Evolutionary conservation across 352 stramenopile genomes (phyloP).

Genomic region (Thalassiosira sp.): DNA sequence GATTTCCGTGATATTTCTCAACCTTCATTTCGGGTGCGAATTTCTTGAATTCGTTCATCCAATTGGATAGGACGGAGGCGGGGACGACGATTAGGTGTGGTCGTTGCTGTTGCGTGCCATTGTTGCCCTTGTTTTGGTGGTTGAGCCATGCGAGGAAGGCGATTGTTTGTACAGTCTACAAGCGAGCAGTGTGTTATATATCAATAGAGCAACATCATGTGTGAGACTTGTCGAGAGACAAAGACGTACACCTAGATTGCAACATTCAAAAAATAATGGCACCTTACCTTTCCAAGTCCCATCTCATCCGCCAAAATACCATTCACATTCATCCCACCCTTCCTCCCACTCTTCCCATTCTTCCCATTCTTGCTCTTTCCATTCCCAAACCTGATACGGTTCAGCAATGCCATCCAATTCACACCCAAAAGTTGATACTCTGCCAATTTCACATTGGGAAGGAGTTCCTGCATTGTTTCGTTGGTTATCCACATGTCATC

Average conservation of each 20-base stretch:
- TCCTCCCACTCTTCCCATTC: constrained; percentile 66
- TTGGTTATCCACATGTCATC: constrained; percentile 63
- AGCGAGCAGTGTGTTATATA: too few species aligned
- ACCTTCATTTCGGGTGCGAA: constrained; percentile 88
- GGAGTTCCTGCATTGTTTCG: constrained; percentile 56
- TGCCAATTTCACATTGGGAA: constrained; percentile 72
- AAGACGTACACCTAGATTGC: constrained; percentile 88
- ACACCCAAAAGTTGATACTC: constrained; percentile 90
- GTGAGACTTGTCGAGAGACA: background rate
- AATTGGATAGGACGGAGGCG: constrained; percentile 98
- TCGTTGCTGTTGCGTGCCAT: constrained; percentile 68
- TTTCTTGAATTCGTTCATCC: constrained; percentile 96
- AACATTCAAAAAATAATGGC: constrained; percentile 92
- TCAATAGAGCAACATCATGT: background rate
- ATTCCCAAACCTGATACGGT: constrained; percentile 76
- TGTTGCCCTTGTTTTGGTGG: constrained; percentile 37
- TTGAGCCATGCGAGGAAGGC: constrained; percentile 89
- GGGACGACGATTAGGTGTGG: constrained; percentile 99
- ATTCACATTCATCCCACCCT: constrained; percentile 93
- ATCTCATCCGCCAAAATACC: constrained; percentile 97
- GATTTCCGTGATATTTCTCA: constrained; percentile 90
- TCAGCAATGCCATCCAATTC: constrained; percentile 96
- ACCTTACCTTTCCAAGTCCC: constrained; percentile 78
- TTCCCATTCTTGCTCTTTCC: constrained; percentile 24
- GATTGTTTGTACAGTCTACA: constrained; percentile 96